Evolutionary conservation across 495 filamentous ascomycete species (phyloP), one percentile per base, ranked within the genome.

Genomic region (Tuber indicum): DNA sequence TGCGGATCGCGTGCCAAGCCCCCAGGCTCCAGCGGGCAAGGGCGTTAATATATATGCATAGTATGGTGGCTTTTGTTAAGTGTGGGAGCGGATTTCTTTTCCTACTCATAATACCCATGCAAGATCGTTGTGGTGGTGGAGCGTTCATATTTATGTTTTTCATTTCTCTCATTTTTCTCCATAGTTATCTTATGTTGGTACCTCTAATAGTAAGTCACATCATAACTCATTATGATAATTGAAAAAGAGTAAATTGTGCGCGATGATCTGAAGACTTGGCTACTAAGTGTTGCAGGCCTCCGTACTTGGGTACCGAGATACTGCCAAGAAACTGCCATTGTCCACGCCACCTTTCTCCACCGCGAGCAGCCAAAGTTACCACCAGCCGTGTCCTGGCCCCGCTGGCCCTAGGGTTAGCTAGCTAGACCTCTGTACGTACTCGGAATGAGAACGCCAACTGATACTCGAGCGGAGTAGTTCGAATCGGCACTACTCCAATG

Each of bases 11-110:
- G 23, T 45, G 32, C 5, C 36, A 66, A 66, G 9, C 2, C 14
- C 23, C 47, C 6, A 9, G 47, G 7, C 26, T 36, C 58, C 3
- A 17, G 58, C 32, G 26, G 42, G 12, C 42, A 45, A 26, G 41
- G 26, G n/a, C 36, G 3, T 46, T 26, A 70, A 74, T 80, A 70
- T 12, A 76, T 46, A 80, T 80, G 66, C 74, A n/a, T 80, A 79
- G 79, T 80, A 32, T 17, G 26, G 58, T 36, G 58, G 58, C 58
- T 36, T 36, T 66, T 36, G 26, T 5, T 17, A 66, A 62, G 14
- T 17, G 58, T 26, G 26, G 58, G 26, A 66, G 16, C 14, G 58
- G 58, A 66, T 66, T 12, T 36, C 26, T 66, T 66, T 66, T 36
- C 16, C 58, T 36, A 1, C 12, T 66, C 26, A 66, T 2, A 17